Evolutionary conservation across 31 red algal genomes (phyloP).

Genomic region (Bonnemaisonia californica): DNA sequence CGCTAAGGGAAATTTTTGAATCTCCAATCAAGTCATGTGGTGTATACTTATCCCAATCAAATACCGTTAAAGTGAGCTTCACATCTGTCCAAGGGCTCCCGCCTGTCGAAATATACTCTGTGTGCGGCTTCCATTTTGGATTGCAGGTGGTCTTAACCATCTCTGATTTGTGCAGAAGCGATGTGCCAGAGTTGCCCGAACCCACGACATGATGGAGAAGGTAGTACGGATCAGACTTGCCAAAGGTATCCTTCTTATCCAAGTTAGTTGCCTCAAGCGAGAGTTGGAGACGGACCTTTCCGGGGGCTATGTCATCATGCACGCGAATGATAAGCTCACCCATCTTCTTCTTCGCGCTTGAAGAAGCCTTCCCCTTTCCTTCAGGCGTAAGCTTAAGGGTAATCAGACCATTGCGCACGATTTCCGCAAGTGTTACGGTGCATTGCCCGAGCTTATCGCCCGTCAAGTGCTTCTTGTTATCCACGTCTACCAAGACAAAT

Average conservation of each 20-base stretch:
- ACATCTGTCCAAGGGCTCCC: conserved; percentile 19
- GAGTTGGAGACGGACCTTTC: conserved; percentile 45
- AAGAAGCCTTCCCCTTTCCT: not conserved
- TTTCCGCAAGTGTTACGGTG: conserved; percentile 8
- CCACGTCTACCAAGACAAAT: conserved; percentile 37
- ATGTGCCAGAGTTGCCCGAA: not conserved
- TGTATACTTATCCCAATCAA: conserved; percentile 53
- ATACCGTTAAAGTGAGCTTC: conserved; percentile 22
- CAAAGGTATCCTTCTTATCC: conserved; percentile 67
- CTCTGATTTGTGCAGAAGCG: conserved; percentile 33
- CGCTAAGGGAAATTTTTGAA: conserved; percentile 22
- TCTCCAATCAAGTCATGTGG: conserved; percentile 59
- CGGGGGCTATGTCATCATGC: conserved; percentile 55
- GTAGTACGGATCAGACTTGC: conserved; percentile 74
- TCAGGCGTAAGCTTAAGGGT: not conserved
- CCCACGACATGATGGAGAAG: not conserved
- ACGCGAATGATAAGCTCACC: conserved; percentile 54
- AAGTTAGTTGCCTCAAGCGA: conserved; percentile 37
- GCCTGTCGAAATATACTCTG: conserved; percentile 20
- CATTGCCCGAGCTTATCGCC: conserved; percentile 39
- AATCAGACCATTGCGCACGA: conserved; percentile 24
- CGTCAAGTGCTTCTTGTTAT: conserved; percentile 18
- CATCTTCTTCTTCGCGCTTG: conserved; percentile 3
- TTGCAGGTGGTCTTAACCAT: conserved; percentile 46
- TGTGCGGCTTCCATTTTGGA: conserved; percentile 52